Percentiles rank a stretch among this genome's conserved stretches.
phyloP scores from a whole-genome alignment of 2,329 filamentous ascomycete species.

The Trichophyton mentagrophytes region DNA sequence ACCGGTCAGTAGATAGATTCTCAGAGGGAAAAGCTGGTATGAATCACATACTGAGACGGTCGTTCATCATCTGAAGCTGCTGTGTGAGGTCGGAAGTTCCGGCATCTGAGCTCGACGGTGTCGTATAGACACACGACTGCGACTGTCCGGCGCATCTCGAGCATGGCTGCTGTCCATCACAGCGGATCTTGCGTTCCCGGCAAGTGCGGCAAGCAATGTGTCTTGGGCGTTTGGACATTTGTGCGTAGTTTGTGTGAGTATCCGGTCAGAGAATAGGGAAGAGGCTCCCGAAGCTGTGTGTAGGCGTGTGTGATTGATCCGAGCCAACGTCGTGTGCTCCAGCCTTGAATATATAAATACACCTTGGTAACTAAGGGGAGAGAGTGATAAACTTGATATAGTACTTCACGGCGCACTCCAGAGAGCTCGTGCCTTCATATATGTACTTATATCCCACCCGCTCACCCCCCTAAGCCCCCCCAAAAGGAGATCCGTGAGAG shows the following conservation, averaged over 20 bases:
- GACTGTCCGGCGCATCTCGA: constrained; percentile 1
- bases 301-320: not conserved
- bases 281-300: not conserved
- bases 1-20: not conserved
- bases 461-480: not conserved
- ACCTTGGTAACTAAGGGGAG: not conserved
- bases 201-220: constrained; percentile 7
- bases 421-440: constrained; percentile 4
- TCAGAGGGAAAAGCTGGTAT: not conserved
- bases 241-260: not conserved
- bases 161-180: constrained; percentile 6
- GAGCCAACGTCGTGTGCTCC: not conserved
- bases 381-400: not conserved
- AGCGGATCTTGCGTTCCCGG: constrained; percentile 5
- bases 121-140: constrained; percentile 4
- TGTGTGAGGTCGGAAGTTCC: not conserved
- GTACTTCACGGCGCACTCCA: not conserved
- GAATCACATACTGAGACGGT: not conserved
- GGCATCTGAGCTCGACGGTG: constrained; percentile 3
- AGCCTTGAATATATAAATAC: not conserved
- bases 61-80: constrained; percentile 6
- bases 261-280: too few relatives aligned
- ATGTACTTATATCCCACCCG: not conserved
- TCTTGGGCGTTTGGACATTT: constrained; percentile 6
- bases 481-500: not conserved